Conservation (phyloP, 2,329 filamentous ascomycete genomes). For the Penicillium sp. region DNA sequence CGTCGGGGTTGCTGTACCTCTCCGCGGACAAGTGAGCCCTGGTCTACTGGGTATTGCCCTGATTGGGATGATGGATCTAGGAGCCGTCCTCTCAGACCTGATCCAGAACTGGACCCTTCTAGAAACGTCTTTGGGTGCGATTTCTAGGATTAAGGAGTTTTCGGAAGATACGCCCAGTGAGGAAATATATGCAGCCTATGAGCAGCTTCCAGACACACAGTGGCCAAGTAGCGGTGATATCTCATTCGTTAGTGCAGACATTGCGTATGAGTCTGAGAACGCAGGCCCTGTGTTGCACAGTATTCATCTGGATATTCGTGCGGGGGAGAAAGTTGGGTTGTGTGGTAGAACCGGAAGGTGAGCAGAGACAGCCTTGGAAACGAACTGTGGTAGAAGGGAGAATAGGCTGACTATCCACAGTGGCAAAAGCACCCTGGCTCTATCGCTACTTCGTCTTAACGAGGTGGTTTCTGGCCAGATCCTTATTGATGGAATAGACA, state of each 20-base stretch:
- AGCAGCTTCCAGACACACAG: neutral
- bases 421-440: slow-evolving; percentile 23
- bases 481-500: slow-evolving; percentile 26
- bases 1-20: slow-evolving; percentile 43
- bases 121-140: slow-evolving; percentile 56
- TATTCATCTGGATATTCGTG: slow-evolving; percentile 25
- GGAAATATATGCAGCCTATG: neutral
- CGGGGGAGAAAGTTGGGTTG: slow-evolving; percentile 35
- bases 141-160: slow-evolving; percentile 55
- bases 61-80: slow-evolving; percentile 48
- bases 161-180: slow-evolving; percentile 35
- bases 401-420: neutral
- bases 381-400: too few relatives aligned
- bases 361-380: neutral
- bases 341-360: slow-evolving; percentile 29
- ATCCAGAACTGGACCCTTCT: slow-evolving; percentile 53
- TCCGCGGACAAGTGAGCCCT: slow-evolving; percentile 34
- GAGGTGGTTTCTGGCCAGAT: slow-evolving; percentile 27
- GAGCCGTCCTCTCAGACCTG: slow-evolving; percentile 25
- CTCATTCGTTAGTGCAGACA: slow-evolving; percentile 16
- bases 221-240: slow-evolving; percentile 28
- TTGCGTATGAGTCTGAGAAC: slow-evolving; percentile 16
- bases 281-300: slow-evolving; percentile 23
- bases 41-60: slow-evolving; percentile 49
- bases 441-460: slow-evolving; percentile 27